These are phyloP conservation scores for Chrysanthemum makinoi DNA, from an alignment of 129 eudicot species.

Conservation along the genomic window DNA sequence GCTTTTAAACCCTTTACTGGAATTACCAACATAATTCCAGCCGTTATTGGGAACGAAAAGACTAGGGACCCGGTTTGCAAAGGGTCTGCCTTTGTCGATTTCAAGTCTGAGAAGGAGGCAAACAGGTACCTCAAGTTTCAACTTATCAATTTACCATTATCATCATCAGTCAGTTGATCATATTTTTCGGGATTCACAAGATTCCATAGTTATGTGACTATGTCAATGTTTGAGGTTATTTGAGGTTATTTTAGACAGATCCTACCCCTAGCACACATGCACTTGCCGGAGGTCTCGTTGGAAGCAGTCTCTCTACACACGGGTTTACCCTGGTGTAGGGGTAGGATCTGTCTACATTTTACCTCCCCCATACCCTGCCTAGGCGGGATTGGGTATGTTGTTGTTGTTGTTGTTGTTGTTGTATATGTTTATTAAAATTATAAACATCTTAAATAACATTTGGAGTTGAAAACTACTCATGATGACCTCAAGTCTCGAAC, in stretches of 20 bases:
- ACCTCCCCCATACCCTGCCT: too few species aligned
- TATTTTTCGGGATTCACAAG: not conserved
- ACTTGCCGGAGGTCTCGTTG: too few species aligned
- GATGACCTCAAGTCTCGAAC: conserved; percentile 5
- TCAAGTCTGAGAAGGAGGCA: conserved; percentile 70
- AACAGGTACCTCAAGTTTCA: conserved; percentile 48
- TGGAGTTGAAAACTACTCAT: conserved; percentile 5
- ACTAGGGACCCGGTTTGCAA: conserved; percentile 93
- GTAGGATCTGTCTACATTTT: too few species aligned
- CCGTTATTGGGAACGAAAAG: conserved; percentile 70
- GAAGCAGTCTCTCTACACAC: too few species aligned
- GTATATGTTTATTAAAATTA: too few species aligned
- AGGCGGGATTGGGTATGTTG: too few species aligned
- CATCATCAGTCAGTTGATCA: not conserved
- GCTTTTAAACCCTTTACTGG: conserved; percentile 82
- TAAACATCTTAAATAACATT: not conserved
- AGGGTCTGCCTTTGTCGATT: conserved; percentile 71
- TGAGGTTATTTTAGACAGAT: too few species aligned
- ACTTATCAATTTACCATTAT: not conserved
- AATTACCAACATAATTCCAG: conserved; percentile 65
- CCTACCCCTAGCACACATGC: too few species aligned
- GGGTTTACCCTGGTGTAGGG: too few species aligned
- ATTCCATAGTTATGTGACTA: not conserved
- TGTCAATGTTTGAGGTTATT: not conserved
- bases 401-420: too few species aligned